Evolutionary conservation across 768 basidiomycete genomes (phyloP).

Genomic region (Xanthoconium purpureum): DNA sequence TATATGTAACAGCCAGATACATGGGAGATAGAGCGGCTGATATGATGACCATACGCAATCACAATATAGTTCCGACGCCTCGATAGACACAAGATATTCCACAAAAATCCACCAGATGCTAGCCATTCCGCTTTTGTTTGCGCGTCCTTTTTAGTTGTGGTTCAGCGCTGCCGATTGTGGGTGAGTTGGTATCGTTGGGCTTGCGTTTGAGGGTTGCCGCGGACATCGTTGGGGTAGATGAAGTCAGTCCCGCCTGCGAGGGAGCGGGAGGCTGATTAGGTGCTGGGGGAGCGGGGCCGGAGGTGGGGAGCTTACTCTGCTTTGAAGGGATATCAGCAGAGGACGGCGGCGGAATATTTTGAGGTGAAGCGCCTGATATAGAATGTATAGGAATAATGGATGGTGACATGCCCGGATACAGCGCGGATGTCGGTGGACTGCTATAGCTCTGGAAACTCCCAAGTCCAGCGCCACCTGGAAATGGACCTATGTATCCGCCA

Average conservation of each 20-base stretch:
- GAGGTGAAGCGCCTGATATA: slow-evolving; percentile 43
- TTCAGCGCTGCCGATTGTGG: slow-evolving; percentile 46
- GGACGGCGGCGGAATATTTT: slow-evolving; percentile 42
- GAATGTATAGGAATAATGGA: slow-evolving; percentile 46
- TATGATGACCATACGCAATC: slow-evolving; percentile 20
- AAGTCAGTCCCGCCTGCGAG: slow-evolving; percentile 39
- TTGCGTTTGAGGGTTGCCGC: slow-evolving; percentile 58
- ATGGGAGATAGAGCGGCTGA: slow-evolving; percentile 6
- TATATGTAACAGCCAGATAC: slow-evolving; percentile 29
- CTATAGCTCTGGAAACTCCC: slow-evolving; percentile 25
- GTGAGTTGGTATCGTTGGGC: slow-evolving; percentile 44
- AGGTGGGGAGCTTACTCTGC: slow-evolving; percentile 57
- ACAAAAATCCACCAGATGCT: slow-evolving; percentile 34
- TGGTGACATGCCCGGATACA: slow-evolving; percentile 44
- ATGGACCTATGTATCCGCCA: slow-evolving; percentile 17
- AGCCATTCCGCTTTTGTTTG: slow-evolving; percentile 52
- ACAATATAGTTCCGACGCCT: slow-evolving; percentile 32
- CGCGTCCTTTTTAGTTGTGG: slow-evolving; percentile 53
- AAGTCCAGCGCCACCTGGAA: slow-evolving; percentile 18
- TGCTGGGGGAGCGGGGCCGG: slow-evolving; percentile 39
- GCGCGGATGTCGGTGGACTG: slow-evolving; percentile 38
- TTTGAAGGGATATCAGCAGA: slow-evolving; percentile 60
- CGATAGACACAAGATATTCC: slow-evolving; percentile 35
- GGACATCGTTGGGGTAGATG: slow-evolving; percentile 48
- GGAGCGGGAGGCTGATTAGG: slow-evolving; percentile 39